A percentile compares a stretch with the other conserved stretches of the same genome.
Evolutionary conservation across 2,329 filamentous ascomycete genomes (phyloP).

Genomic region (Parafenestella ontariensis): DNA sequence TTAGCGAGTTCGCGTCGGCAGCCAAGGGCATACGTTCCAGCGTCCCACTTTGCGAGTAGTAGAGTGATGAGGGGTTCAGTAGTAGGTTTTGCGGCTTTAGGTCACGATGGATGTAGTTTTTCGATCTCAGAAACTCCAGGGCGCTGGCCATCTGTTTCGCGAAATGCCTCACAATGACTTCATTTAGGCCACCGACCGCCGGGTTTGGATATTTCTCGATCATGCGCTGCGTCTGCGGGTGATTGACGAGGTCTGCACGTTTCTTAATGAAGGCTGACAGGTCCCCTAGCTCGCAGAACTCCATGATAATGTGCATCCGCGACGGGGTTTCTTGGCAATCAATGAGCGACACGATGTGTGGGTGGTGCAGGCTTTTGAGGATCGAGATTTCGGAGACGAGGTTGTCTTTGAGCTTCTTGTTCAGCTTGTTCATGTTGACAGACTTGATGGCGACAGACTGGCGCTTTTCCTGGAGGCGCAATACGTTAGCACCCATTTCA

Average conservation of each 20-base stretch:
- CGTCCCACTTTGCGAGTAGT: conserved; percentile 62
- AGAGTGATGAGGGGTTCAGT: conserved; percentile 78
- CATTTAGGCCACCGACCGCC: conserved; percentile 83
- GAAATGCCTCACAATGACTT: conserved; percentile 96
- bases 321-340: conserved; percentile 87
- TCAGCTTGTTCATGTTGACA: conserved; percentile 87
- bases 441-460: conserved; percentile 95
- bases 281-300: conserved; percentile 96
- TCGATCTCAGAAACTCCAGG: conserved; percentile 82
- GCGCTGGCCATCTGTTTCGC: conserved; percentile 93
- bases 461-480: conserved; percentile 68
- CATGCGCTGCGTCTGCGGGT: conserved; percentile 86
- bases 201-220: conserved; percentile 91
- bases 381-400: conserved; percentile 95
- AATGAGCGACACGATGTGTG: conserved; percentile 95
- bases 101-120: conserved; percentile 93
- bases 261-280: conserved; percentile 96
- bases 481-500: conserved; percentile 21
- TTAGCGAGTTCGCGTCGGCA: conserved; percentile 79
- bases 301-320: conserved; percentile 97
- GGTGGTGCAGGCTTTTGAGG: conserved; percentile 89
- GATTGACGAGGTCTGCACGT: conserved; percentile 77
- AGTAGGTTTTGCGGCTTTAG: conserved; percentile 97
- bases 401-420: conserved; percentile 96
- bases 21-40: conserved; percentile 72